Base-by-base conservation (phyloP, 352 stramenopile species). In the Globisporangium radiosum region DNA sequence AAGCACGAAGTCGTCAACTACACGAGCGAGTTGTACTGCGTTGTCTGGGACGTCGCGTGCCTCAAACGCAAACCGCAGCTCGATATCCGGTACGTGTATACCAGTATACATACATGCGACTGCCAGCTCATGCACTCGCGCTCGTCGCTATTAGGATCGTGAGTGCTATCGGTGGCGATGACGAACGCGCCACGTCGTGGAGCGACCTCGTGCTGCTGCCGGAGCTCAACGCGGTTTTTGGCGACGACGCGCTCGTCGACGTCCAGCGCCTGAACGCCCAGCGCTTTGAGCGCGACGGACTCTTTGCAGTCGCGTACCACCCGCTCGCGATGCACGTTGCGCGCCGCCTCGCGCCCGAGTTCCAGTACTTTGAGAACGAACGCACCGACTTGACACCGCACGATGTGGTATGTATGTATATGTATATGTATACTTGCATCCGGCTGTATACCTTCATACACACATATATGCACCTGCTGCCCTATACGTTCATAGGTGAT, bases 301-400 rank as follows among this genome's bases (percentile, higher is more conserved):
- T 87, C 5, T 75, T 76, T 56, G 65, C 73, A 42, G 76, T 94
- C 54, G 79, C 66, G 17, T 94, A 88, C 53, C 71, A 90, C 52
- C 71, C 84, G 19, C 65, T 91, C 13, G 68, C 70, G n/a, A 72
- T 78, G 62, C 69, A 82, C 42, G 57, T 86, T 40, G 65, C 74
- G 44, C 67, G 73, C 39, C 71, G 76, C 8, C 71, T 92, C 14
- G 58, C 64, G 38, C 62, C 57, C 58, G 76, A 86, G 42, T 62
- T 88, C 48, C 64, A 76, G 47, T 94, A 92, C 69, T 89, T 94
- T 57, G 84, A 91, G 70, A 78, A 93, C 60, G 69, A 85, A 40
- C 70, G 80, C 50, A 72, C 72, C 8, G 61, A 76, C 57, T 33
- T 90, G 52, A 75, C 70, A 45, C 75, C 76, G 11, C 76, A 87